A percentile compares a stretch with the other conserved stretches of the same genome.
Conservation (phyloP, 192 early-diverging fungal genomes). For the Polychytrium aggregatum region DNA sequence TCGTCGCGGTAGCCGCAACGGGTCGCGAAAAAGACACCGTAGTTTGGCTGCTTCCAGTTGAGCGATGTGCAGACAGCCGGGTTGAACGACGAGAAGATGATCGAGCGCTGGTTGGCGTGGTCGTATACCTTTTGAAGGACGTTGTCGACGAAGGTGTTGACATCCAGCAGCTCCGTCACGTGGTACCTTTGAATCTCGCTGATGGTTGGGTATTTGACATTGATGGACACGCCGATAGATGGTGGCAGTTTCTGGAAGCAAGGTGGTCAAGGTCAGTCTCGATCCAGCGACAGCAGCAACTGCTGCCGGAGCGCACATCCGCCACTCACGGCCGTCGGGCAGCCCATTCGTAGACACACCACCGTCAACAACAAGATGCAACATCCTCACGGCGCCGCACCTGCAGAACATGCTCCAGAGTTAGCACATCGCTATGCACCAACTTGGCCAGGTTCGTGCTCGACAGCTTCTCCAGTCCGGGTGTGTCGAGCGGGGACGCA, state of each 20-base stretch:
- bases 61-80: conserved; percentile 81
- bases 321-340: too few relatives aligned
- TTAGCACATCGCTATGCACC: too few relatives aligned
- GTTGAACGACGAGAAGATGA: conserved; percentile 88
- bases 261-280: too few relatives aligned
- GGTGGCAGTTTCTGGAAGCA: conserved; percentile 46
- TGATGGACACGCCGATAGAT: conserved; percentile 71
- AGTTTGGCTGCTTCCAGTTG: conserved; percentile 99
- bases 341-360: too few relatives aligned
- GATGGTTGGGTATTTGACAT: conserved; percentile 78
- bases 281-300: too few relatives aligned
- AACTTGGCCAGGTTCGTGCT: conserved; percentile 12
- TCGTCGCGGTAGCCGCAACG: conserved; percentile 49
- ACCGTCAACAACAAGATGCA: too few relatives aligned
- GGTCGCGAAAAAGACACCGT: conserved; percentile 87
- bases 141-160: conserved; percentile 80
- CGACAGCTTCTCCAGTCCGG: conserved; percentile 1
- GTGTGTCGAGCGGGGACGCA: too few relatives aligned
- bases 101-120: conserved; percentile 35
- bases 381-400: too few relatives aligned
- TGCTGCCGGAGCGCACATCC: too few relatives aligned
- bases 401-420: too few relatives aligned
- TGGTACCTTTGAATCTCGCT: conserved; percentile 38
- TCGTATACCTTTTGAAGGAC: conserved; percentile 82
- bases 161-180: conserved; percentile 49